Evolutionary conservation across 352 stramenopile species (phyloP), one percentile per base, ranked within the genome.

Genomic region (Globisporangium emineosum): DNA sequence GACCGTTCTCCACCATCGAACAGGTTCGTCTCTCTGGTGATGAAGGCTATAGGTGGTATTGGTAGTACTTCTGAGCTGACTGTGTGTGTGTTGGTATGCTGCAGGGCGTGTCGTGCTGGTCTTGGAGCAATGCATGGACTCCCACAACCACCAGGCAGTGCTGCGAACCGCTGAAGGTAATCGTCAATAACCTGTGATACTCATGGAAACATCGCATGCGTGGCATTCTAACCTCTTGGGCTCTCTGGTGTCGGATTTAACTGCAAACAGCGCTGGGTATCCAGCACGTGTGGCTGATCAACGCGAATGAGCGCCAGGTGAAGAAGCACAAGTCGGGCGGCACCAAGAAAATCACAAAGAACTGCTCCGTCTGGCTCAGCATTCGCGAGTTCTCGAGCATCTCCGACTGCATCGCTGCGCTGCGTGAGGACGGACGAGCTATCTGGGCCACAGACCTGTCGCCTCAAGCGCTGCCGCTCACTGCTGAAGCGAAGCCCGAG

Each of bases 401-500:
- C 40, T 63, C 76, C 45, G 75, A 85, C 27, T 98, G 92, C 71
- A 79, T 98, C 33, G 54, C 77, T 12, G 77, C 79, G 21, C 69
- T 97, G 32, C 72, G 75, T 32, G 69, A 70, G 17, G 70, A 89
- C 17, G 77, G 77, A 5, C 86, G 86, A 68, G 71, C 80, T 57
- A 88, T 98, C 57, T 98, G 94, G 94, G 88, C 86, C 12, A 98
- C 92, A 0, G 93, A 98, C 65, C 65, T 98, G 32, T 84, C 84
- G 13, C 88, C 90, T 19, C 74, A 91, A 58, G 89, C 89, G 0
- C 60, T 89, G 53, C 63, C 77, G 29, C 65, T 93, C 6, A 77
- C 61, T 5, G 49, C 43, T 7, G 57, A 61, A n/a, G 60, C 56
- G 47, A 87, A 82, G 45, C 81, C 88, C 37, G 67, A 33, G 62